Percentiles rank a stretch among this genome's conserved stretches.
Evolutionary conservation across 2,329 filamentous ascomycete genomes (phyloP).

Genomic region (Pseudocercospora musae): DNA sequence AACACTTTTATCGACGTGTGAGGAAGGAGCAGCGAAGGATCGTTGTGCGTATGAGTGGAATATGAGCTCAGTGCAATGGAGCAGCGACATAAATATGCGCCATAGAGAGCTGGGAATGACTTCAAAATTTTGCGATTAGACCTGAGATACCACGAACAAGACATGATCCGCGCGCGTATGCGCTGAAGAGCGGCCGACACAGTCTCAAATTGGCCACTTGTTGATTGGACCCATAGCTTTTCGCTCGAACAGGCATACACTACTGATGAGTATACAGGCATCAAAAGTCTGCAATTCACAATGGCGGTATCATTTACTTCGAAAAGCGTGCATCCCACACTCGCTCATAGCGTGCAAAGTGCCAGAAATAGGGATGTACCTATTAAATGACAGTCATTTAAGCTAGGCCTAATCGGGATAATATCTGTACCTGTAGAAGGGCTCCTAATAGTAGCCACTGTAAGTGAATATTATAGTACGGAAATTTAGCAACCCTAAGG

Average conservation of each 20-base stretch:
- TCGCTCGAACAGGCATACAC: no score
- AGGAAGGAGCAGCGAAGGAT: neutral
- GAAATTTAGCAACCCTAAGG: no score
- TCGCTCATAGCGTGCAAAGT: neutral
- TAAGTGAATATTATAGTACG: no score
- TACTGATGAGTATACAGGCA: neutral
- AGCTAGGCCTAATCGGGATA: no score
- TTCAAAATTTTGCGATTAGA: neutral
- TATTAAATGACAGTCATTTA: no score
- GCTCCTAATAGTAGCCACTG: no score
- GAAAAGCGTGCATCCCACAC: neutral
- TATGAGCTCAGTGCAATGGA: neutral
- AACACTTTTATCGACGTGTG: neutral
- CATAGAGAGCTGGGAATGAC: neutral
- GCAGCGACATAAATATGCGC: neutral
- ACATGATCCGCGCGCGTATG: neutral
- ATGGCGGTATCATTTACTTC: conserved; percentile 9
- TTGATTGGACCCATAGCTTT: no score
- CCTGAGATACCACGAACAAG: neutral
- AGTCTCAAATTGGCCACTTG: neutral
- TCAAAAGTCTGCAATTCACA: neutral
- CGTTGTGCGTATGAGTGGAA: neutral
- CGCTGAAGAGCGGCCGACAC: neutral
- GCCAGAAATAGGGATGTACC: no score
- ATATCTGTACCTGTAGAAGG: no score